Percentiles rank a stretch among this genome's conserved stretches.
These are phyloP conservation scores for Cyclaneusma minus DNA, from an alignment of 2,329 filamentous ascomycete species.

Conservation along the genomic window DNA sequence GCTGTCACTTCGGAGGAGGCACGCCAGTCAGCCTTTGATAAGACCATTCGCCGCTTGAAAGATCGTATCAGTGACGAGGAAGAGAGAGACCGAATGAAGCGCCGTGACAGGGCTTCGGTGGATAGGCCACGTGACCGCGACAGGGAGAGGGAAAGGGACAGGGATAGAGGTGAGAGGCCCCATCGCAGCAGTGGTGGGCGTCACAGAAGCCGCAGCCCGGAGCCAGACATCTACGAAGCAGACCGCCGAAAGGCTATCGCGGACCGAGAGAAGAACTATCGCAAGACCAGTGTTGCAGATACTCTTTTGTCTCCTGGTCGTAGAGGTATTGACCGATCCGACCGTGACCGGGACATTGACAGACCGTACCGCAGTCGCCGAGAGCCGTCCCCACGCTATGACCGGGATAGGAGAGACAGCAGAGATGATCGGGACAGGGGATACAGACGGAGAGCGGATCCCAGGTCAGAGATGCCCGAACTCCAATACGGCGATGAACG, in stretches of 20 bases:
- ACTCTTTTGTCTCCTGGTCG: conserved; percentile 31
- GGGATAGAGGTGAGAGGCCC: conserved; percentile 44
- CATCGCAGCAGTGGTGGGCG: conserved; percentile 42
- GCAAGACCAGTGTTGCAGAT: conserved; percentile 60
- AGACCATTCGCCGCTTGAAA: conserved; percentile 75
- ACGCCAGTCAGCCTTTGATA: conserved; percentile 76
- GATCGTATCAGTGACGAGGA: conserved; percentile 80
- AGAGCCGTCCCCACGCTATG: conserved; percentile 53
- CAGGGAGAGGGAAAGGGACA: conserved; percentile 41
- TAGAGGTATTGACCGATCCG: conserved; percentile 16
- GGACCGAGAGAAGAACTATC: conserved; percentile 85
- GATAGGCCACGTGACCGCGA: conserved; percentile 24
- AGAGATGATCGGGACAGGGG: conserved; percentile 82
- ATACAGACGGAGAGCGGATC: conserved; percentile 68
- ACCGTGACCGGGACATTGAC: conserved; percentile 27
- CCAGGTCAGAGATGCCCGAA: conserved; percentile 68
- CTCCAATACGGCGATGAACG: conserved; percentile 77
- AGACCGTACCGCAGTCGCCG: conserved; percentile 30
- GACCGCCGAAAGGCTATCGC: conserved; percentile 88
- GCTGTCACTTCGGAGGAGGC: conserved; percentile 70
- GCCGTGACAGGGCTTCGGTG: conserved; percentile 38
- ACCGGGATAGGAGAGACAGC: conserved; percentile 72
- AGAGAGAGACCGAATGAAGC: conserved; percentile 48
- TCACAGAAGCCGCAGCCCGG: conserved; percentile 65
- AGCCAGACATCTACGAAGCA: conserved; percentile 86